Conservation (phyloP, 352 stramenopile species). For the Elongisporangium undulatum region DNA sequence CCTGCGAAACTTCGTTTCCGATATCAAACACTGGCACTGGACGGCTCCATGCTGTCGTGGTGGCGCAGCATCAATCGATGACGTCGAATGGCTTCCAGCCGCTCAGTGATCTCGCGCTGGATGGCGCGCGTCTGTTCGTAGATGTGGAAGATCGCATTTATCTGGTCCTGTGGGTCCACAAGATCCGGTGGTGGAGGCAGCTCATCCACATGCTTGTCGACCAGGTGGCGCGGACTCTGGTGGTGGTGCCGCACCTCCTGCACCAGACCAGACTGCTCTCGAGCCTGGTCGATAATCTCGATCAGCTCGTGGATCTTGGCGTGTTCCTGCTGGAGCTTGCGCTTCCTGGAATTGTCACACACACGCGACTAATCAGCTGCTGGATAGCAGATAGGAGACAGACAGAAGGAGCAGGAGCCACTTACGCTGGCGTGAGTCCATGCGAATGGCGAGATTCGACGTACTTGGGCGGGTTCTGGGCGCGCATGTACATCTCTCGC, state of each 20-base stretch:
- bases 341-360: slow-evolving; percentile 17
- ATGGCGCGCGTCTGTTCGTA: slow-evolving; percentile 49
- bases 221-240: slow-evolving; percentile 10
- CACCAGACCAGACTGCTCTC: slow-evolving; percentile 22
- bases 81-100: slow-evolving; percentile 31
- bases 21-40: slow-evolving; percentile 62
- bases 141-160: slow-evolving; percentile 49
- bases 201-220: slow-evolving; percentile 8
- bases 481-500: slow-evolving; percentile 44
- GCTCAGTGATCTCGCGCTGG: slow-evolving; percentile 47
- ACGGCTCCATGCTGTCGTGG: slow-evolving; percentile 46
- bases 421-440: slow-evolving; percentile 21
- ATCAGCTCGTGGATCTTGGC: slow-evolving; percentile 58
- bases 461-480: slow-evolving; percentile 14
- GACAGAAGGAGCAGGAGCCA: neutral
- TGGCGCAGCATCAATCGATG: slow-evolving; percentile 22
- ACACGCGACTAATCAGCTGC: neutral
- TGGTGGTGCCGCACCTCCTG: slow-evolving; percentile 15
- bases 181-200: slow-evolving; percentile 10
- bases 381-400: neutral
- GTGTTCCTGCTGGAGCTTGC: slow-evolving; percentile 44
- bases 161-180: slow-evolving; percentile 29
- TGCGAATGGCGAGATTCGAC: neutral
- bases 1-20: neutral
- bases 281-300: slow-evolving; percentile 49